A percentile compares a stretch with the other conserved stretches of the same genome.
These are phyloP conservation scores for Cucurbita maxima DNA, from an alignment of 306 rosid genomes.

Conservation along the genomic window DNA sequence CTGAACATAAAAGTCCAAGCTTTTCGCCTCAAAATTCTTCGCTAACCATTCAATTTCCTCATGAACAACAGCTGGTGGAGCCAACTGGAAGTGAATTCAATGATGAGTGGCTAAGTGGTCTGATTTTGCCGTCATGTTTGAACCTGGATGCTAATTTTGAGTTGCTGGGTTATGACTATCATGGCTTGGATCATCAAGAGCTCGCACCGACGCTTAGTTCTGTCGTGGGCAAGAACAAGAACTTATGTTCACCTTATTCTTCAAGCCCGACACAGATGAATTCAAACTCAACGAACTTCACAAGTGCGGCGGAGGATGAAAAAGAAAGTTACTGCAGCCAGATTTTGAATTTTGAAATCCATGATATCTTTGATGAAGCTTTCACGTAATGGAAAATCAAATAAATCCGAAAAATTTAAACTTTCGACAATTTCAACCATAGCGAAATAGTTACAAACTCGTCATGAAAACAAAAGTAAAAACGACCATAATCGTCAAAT, in stretches of 20 bases:
- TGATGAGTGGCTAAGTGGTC: conserved; percentile 26
- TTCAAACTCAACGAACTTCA: conserved; percentile 45
- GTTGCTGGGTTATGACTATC: conserved; percentile 17
- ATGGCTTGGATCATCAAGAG: conserved; percentile 11
- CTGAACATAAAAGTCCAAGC: conserved; percentile 15
- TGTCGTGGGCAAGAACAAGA: conserved; percentile 19
- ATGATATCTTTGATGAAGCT: conserved; percentile 28
- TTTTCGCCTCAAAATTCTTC: conserved; percentile 10
- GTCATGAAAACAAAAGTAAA: background rate
- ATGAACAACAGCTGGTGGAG: conserved; percentile 17
- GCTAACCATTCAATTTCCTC: conserved; percentile 12
- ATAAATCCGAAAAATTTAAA: background rate
- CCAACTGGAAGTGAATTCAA: conserved; percentile 14
- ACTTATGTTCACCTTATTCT: conserved; percentile 49
- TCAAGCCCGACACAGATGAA: conserved; percentile 59
- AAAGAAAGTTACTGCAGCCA: conserved; percentile 59
- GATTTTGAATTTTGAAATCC: conserved; percentile 51
- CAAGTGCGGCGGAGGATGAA: conserved; percentile 59
- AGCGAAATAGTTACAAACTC: background rate
- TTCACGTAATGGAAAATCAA: conserved; percentile 29
- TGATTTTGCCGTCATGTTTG: conserved; percentile 12
- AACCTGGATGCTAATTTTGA: conserved; percentile 9
- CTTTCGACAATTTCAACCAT: too few species aligned
- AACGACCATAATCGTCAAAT: background rate
- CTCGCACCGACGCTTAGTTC: conserved; percentile 19